A percentile compares a stretch with the other conserved stretches of the same genome.
Evolutionary conservation across 345 rosid species (phyloP).

Genomic region (Psidium friedrichsthalianum): DNA sequence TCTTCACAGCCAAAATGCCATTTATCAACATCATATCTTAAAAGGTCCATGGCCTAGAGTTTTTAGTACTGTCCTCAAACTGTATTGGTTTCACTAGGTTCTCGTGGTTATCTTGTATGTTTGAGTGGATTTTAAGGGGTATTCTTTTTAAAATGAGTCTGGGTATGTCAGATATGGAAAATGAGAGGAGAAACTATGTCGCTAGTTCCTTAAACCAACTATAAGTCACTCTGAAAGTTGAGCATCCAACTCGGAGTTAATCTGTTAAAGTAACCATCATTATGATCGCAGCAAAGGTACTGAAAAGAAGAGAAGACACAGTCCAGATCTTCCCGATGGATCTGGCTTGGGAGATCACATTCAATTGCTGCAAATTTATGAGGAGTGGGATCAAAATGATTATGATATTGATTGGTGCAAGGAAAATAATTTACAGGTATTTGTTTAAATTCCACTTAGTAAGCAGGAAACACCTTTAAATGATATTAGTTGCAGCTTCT

Average conservation of each 20-base stretch:
- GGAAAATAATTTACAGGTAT: slow-evolving; percentile 69
- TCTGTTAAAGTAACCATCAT: neutral
- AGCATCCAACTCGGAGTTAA: neutral
- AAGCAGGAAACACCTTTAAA: neutral
- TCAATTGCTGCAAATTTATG: slow-evolving; percentile 80
- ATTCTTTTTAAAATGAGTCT: neutral
- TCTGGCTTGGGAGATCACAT: slow-evolving; percentile 94
- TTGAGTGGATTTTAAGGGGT: neutral
- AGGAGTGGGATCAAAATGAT: slow-evolving; percentile 58
- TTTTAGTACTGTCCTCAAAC: neutral
- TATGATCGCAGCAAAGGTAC: slow-evolving; percentile 32
- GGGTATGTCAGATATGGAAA: neutral
- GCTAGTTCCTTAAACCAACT: neutral
- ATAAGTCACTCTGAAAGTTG: neutral
- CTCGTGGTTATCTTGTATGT: neutral
- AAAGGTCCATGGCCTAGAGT: neutral
- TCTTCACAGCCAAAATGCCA: neutral
- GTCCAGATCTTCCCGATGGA: slow-evolving; percentile 77
- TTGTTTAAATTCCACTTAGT: neutral
- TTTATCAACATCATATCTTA: neutral
- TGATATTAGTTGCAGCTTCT: neutral
- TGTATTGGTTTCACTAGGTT: neutral
- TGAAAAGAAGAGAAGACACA: slow-evolving; percentile 80
- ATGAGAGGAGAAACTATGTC: neutral
- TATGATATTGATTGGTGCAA: slow-evolving; percentile 77